Base-by-base conservation (phyloP, 2,329 filamentous ascomycete genomes). In the Dactylella cylindrospora region DNA sequence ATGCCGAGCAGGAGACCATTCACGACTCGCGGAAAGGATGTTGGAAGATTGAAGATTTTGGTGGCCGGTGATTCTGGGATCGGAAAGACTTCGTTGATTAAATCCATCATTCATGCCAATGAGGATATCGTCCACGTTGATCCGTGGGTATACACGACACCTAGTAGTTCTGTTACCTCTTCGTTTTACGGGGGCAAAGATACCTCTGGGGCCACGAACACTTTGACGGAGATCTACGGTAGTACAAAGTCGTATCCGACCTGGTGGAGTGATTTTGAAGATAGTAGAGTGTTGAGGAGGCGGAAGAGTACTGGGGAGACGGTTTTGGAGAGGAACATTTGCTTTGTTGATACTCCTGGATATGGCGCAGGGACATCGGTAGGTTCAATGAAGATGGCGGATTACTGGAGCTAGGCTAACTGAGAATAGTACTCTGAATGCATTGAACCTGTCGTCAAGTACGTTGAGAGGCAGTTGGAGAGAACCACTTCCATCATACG, bases 81-180 rank as follows among this genome's bases (percentile, higher is more conserved):
- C 39, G 93, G 93, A 28, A 97, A 97, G 75, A 90, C 90, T 0
- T 90, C 88, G 2, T 79, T 97, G 43, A 86, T 97, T 68, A 88
- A 86, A 70, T 88, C 89, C 1, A 88, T 98, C 38, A 84, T 94
- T 12, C 89, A 95, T 70, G 79, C 77, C 2, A 95, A 89, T 71
- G 83, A 90, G 70, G 88, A 97, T 70, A 95, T 98, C 65, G 91
- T 97, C 1, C 91, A 98, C 71, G 84, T 95, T 47, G 91, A 97
- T 70, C 79, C 85, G 74, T 84, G 40, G 72, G 75, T 52, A 28
- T 57, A 39, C 38, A 65, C 50, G 26, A 47, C 49, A 31, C 64
- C 19, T 22, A 47, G 50, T 46, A 68, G 67, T 45, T 66, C 62
- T 13, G 45, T 66, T 66, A 36, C 62, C 49, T 46, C 46, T n/a